These are phyloP conservation scores for Epichloe gansuensis DNA, from an alignment of 2,329 filamentous ascomycete genomes.

Conservation along the genomic window DNA sequence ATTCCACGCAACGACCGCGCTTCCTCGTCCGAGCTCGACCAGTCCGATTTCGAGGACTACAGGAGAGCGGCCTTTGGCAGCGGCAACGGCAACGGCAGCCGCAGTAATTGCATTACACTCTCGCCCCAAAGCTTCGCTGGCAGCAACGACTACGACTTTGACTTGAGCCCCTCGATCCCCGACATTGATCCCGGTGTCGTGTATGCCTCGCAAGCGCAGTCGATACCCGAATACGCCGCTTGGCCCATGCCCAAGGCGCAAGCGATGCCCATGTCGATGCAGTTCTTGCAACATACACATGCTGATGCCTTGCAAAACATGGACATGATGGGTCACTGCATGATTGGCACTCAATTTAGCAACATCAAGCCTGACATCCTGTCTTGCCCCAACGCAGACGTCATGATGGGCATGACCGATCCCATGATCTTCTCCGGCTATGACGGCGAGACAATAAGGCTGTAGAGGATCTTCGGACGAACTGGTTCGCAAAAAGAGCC, in stretches of 20 bases:
- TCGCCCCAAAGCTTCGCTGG: constrained; percentile 39
- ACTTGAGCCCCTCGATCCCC: constrained; percentile 21
- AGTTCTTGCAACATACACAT: constrained; percentile 31
- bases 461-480: constrained; percentile 13
- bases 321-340: constrained; percentile 34
- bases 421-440: constrained; percentile 46
- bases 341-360: constrained; percentile 39
- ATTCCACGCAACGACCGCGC: constrained; percentile 26
- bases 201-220: constrained; percentile 24
- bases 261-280: constrained; percentile 19
- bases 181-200: constrained; percentile 21
- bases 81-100: constrained; percentile 16
- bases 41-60: constrained; percentile 45
- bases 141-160: constrained; percentile 25
- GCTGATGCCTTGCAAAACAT: constrained; percentile 26
- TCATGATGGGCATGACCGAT: constrained; percentile 44
- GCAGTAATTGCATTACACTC: constrained; percentile 27
- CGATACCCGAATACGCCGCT: constrained; percentile 19
- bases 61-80: constrained; percentile 33
- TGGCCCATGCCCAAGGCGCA: constrained; percentile 20
- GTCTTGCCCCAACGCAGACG: constrained; percentile 37
- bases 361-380: constrained; percentile 44
- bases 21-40: constrained; percentile 41
- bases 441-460: constrained; percentile 30
- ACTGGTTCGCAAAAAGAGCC: too few relatives aligned